Base-by-base conservation (phyloP, 495 filamentous ascomycete genomes). In the Aspergillus nanangensis region DNA sequence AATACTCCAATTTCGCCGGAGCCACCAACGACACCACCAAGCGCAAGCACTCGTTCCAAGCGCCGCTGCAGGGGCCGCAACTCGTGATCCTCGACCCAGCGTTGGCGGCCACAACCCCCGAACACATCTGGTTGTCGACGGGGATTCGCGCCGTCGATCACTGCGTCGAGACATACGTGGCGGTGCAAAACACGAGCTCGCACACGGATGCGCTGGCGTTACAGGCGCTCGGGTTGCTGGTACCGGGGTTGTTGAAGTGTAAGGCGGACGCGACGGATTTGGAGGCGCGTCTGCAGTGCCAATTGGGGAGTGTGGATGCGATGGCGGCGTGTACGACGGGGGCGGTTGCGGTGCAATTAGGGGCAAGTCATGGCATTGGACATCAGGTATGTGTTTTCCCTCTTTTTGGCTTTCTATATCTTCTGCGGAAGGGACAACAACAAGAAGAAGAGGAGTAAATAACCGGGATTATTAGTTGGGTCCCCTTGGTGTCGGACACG, bases 141-240 rank as follows among this genome's bases (percentile, higher is more conserved):
- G 83, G 82, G 1, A 65, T 86, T 5, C 68, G 82, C 7, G 77
- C 76, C 8, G 72, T 86, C 3, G 83, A 87, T 48, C 81, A 86
- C 49, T 85, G 81, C 52, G 70, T 83, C 8, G 82, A 87, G 57
- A 69, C 72, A 0, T 55, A 79, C 4, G 83, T 77, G 38, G 74
- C 71, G 0, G 41, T 66, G 8, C 35, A 59, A n/a, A 59, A 58
- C 1, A 63, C 66, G 4, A 70, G 65, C 8, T 44, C 60, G 4
- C 48, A 51, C 14, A 67, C 65, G 5, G 78, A 81, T 45, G 50
- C 56, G 10, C 50, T 60, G 7, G 67, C 76, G 1, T 45, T 55
- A 20, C 51, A 66, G 41, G 79, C 73, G 0, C 61, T 86, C 32
- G 58, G 64, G 1, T 45, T 64, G 20, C 49, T 85, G 24, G 65